Percentiles rank a stretch among this genome's conserved stretches.
These are phyloP conservation scores for Pleurostoma richardsiae DNA, from an alignment of 2,329 filamentous ascomycete species.

Conservation along the genomic window DNA sequence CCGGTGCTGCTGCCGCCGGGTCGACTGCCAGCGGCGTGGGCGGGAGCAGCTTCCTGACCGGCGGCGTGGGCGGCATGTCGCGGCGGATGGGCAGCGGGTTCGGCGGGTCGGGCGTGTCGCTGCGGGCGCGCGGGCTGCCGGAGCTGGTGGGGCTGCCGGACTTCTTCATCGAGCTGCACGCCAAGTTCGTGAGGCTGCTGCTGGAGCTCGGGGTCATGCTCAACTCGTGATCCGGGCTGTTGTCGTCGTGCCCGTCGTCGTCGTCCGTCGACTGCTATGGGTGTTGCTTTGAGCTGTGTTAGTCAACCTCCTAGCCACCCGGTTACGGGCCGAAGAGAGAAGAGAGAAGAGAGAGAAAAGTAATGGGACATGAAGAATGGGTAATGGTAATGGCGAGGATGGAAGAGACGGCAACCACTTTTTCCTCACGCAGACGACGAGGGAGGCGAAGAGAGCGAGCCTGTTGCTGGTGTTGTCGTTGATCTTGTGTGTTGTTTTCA, in stretches of 20 bases:
- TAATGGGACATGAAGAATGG: no score
- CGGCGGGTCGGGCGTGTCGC: constrained; percentile 47
- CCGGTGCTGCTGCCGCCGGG: constrained; percentile 18
- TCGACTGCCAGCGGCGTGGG: constrained; percentile 25
- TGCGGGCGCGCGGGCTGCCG: constrained; percentile 56
- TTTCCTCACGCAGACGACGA: no score
- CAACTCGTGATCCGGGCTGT: constrained; percentile 30
- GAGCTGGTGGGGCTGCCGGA: constrained; percentile 63
- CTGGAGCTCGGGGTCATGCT: constrained; percentile 53
- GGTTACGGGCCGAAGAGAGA: no score
- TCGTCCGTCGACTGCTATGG: no score
- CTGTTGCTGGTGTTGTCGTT: no score
- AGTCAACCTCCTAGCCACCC: no score
- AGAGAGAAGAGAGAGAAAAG: no score
- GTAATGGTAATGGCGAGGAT: no score
- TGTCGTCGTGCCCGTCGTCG: not conserved
- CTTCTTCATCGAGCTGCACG: constrained; percentile 64
- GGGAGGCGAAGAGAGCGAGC: no score
- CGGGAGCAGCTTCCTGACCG: constrained; percentile 52
- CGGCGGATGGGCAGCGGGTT: constrained; percentile 52
- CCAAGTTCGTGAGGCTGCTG: constrained; percentile 57
- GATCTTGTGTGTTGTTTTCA: no score
- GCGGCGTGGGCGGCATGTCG: constrained; percentile 48
- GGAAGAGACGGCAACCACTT: no score
- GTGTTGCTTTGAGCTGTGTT: no score